These are phyloP conservation scores for Neurospora sp. DNA, from an alignment of 495 filamentous ascomycete species.

Conservation along the genomic window DNA sequence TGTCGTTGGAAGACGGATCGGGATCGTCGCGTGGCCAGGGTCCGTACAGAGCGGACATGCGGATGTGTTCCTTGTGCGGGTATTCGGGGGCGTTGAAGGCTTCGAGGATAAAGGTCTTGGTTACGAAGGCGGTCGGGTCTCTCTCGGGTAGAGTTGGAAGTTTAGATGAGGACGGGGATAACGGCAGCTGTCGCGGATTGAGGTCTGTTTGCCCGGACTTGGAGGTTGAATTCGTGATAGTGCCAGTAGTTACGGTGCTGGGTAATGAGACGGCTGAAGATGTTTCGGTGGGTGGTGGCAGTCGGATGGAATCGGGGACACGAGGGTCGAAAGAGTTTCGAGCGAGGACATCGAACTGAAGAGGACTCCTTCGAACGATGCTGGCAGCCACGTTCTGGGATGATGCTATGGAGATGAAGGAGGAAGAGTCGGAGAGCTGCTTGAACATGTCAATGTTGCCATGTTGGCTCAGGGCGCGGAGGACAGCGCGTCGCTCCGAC, in stretches of 20 bases:
- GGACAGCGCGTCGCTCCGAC: slow-evolving; percentile 60
- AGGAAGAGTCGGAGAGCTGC: slow-evolving; percentile 44
- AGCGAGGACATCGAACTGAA: slow-evolving; percentile 12
- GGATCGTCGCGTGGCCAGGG: slow-evolving; percentile 24
- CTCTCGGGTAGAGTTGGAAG: neutral
- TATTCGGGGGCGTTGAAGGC: slow-evolving; percentile 25
- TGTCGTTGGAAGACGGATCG: neutral
- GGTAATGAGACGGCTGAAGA: neutral
- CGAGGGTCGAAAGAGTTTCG: neutral
- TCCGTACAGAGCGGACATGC: slow-evolving; percentile 30
- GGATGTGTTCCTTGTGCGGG: slow-evolving; percentile 23
- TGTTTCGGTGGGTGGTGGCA: neutral
- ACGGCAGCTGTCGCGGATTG: neutral
- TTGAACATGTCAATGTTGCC: slow-evolving; percentile 71
- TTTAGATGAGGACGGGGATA: neutral
- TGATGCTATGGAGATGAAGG: slow-evolving; percentile 28
- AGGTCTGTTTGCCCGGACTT: neutral
- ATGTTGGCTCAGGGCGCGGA: slow-evolving; percentile 61
- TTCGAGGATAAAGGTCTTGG: slow-evolving; percentile 26
- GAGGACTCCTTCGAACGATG: slow-evolving; percentile 18
- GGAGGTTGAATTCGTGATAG: neutral
- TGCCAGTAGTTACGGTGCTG: neutral
- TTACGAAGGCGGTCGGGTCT: neutral
- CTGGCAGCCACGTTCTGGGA: slow-evolving; percentile 10
- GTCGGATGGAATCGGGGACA: neutral